phyloP scores from a whole-genome alignment of 805 yeast species.

The Candida boleticola region DNA sequence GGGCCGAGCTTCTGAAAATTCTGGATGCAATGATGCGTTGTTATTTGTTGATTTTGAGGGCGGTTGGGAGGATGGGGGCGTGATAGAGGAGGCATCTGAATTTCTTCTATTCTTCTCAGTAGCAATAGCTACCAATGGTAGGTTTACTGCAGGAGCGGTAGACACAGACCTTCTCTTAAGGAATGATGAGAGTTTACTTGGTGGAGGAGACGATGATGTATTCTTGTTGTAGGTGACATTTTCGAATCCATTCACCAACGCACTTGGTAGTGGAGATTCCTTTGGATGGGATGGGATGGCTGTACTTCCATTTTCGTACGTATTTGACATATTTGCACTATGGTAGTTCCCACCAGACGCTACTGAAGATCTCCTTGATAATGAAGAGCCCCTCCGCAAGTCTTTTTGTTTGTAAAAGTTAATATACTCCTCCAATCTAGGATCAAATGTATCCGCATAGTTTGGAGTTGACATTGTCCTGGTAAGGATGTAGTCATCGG shows the following conservation, averaged over 20 bases:
- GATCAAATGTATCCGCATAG: constrained; percentile 18
- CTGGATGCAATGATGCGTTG: constrained; percentile 15
- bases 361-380: neutral
- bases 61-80: neutral
- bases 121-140: constrained; percentile 10
- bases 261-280: constrained; percentile 17
- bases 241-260: constrained; percentile 17
- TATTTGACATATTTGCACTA: neutral
- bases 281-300: constrained; percentile 8
- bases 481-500: constrained; percentile 6
- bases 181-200: constrained; percentile 24
- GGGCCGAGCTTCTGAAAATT: constrained; percentile 32
- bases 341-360: neutral
- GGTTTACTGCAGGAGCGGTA: neutral
- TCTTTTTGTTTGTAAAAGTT: constrained; percentile 29
- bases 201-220: constrained; percentile 2
- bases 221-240: constrained; percentile 8
- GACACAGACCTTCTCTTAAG: constrained; percentile 21
- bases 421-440: constrained; percentile 35
- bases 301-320: neutral
- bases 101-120: constrained; percentile 15
- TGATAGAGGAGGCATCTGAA: neutral
- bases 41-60: neutral
- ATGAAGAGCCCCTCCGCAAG: constrained; percentile 5
- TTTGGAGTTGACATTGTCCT: constrained; percentile 13